Percentiles rank a stretch among this genome's conserved stretches.
Conservation (phyloP, 768 basidiomycete species). For the Lentinula aciculospora region DNA sequence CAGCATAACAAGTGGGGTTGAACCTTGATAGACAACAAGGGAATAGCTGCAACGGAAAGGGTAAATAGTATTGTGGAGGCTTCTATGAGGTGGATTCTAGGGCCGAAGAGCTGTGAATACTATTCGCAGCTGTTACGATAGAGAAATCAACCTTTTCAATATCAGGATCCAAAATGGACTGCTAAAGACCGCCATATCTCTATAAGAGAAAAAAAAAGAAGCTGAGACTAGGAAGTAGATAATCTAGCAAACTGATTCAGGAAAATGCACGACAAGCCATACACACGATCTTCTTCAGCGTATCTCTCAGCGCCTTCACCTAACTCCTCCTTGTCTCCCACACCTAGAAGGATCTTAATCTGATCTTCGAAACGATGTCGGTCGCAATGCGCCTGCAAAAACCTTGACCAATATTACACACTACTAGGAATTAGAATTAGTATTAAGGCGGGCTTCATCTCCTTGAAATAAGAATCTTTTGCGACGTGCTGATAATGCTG, state of each 20-base stretch:
- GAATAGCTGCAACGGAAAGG: slow-evolving; percentile 42
- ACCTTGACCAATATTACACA: background rate
- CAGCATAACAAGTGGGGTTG: slow-evolving; percentile 29
- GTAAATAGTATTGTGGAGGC: slow-evolving; percentile 44
- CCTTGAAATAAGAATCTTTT: background rate
- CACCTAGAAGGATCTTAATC: slow-evolving; percentile 39
- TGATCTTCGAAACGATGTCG: slow-evolving; percentile 26
- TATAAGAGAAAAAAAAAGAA: slow-evolving; percentile 22
- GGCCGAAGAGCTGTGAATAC: background rate
- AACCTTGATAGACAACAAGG: slow-evolving; percentile 37
- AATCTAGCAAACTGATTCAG: no score
- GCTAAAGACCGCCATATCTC: slow-evolving; percentile 35
- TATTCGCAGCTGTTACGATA: background rate
- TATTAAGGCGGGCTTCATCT: background rate
- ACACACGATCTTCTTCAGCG: slow-evolving; percentile 50
- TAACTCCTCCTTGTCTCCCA: slow-evolving; percentile 45
- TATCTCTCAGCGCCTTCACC: slow-evolving; percentile 47
- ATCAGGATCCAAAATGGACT: slow-evolving; percentile 32
- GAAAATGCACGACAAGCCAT: slow-evolving; percentile 17
- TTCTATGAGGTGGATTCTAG: slow-evolving; percentile 39
- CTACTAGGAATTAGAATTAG: background rate
- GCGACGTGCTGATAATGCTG: slow-evolving; percentile 1
- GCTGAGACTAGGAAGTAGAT: background rate
- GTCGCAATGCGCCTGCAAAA: slow-evolving; percentile 1
- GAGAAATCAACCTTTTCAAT: slow-evolving; percentile 41